Conservation (phyloP, 2,329 filamentous ascomycete genomes). For the Stylonectria norvegica region DNA sequence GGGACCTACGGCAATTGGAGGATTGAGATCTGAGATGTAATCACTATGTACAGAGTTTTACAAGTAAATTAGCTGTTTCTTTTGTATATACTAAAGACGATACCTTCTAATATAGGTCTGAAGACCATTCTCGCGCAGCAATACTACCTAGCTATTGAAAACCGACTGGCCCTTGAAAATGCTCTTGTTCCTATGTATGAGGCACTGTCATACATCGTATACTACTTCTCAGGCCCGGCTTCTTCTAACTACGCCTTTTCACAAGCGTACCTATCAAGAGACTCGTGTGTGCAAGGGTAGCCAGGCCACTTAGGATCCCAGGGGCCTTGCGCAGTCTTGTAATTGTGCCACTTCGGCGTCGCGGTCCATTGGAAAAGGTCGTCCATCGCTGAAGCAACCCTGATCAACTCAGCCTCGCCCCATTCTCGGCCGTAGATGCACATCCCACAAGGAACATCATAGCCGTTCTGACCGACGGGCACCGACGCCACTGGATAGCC, state of each 20-base stretch:
- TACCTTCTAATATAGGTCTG: too few species aligned
- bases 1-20: conserved; percentile 22
- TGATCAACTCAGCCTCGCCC: conserved; percentile 3
- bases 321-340: conserved; percentile 5
- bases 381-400: conserved; percentile 10
- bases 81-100: too few species aligned
- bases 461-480: conserved; percentile 5
- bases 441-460: conserved; percentile 2
- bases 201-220: too few species aligned
- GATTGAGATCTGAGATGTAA: too few species aligned
- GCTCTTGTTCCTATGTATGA: too few species aligned
- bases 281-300: conserved; percentile 6
- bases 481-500: conserved; percentile 8
- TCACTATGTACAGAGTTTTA: too few species aligned
- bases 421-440: conserved; percentile 8
- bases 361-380: conserved; percentile 8
- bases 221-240: too few species aligned
- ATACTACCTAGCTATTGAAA: too few species aligned
- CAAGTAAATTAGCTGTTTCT: too few species aligned
- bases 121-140: too few species aligned
- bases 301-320: conserved; percentile 7
- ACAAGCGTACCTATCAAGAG: conserved; percentile 3
- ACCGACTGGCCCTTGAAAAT: too few species aligned
- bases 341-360: conserved; percentile 4
- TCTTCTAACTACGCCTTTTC: too few species aligned